Evolutionary conservation across 129 eudicot species (phyloP), one percentile per base, ranked within the genome.

Genomic region (Lonicera japonica): DNA sequence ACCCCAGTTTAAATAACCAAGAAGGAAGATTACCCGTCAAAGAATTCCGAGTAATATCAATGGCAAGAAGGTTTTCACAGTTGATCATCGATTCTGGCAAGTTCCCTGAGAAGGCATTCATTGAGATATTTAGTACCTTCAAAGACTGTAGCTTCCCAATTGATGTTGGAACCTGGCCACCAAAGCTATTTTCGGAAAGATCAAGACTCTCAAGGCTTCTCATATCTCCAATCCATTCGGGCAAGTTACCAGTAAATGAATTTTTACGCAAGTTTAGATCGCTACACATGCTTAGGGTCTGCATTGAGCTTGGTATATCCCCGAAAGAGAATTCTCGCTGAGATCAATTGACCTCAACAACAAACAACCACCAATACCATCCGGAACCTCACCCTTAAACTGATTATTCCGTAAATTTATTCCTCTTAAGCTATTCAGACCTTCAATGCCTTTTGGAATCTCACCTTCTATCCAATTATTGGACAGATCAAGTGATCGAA

Each of bases 181-280:
- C 53, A 20, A 86, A 76, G 70, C 64, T 72, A 58, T 90, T 90
- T 18, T 41, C 75, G 1, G 97, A 90, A 21, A 90, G 83, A 80
- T 83, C 97, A 22, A 90, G 70, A 14, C 50, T 72, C 72, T 86
- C 84, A 58, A 90, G 95, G 57, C 82, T 73, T 62, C 75, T 77
- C 91, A 90, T 58, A 67, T 75, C 83, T 54, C 95, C 95, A 62
- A 90, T 73, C 97, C 97, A 90, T 48, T 76, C 84, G 29, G 82
- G 80, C 22, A 86, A 56, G 70, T 76, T 80, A 53, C 89, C 87
- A 0, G 73, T 68, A 36, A 90, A 74, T 52, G 68, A 64, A 83
- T 90, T 90, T 22, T 69, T 56, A 18, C 61, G 73, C 54, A 90
- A 66, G 72, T 66, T 40, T 0, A 90, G 64, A 65, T 81, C 16